Base-by-base conservation (phyloP, 2,329 filamentous ascomycete genomes). In the Fusarium caatingaense region DNA sequence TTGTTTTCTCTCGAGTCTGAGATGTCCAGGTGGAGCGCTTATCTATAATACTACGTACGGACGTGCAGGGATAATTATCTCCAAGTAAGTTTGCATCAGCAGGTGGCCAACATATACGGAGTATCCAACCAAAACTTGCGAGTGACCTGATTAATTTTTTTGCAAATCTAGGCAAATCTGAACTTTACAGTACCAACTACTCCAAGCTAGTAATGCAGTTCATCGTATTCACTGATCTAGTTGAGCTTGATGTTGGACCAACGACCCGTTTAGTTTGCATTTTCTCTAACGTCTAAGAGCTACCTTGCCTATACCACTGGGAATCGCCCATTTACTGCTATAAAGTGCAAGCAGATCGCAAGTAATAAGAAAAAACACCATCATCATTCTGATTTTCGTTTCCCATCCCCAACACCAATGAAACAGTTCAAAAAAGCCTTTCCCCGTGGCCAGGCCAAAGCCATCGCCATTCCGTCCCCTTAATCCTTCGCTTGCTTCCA, bases 251-350 rank as follows among this genome's bases (percentile, higher is more conserved):
- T 28, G 27, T 32, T 66, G 53, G 59, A 68, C 41, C 51, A 53
- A 63, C 13, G 53, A 56, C 30, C 66, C 56, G 56, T 73, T 66
- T 64, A 66, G 51, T 56, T 74, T 54, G 61, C 56, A 74, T 77
- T 74, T 76, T 77, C 49, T 77, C 75, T 77, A 77, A 70, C 57
- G 60, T 77, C 75, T 76, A 76, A 74, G 56, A 65, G 66, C 65
- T 62, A 56, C 44, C 62, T 67, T 60, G 51, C 60, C 54, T 63
- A 51, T 54, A 48, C 64, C 57, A 48, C 62, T 60, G 54, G 54
- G 53, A 44, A 37, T 57, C 61, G 50, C 59, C 62, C 34, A 28
- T 64, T 64, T 55, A 44, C 49, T 59, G 44, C 56, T 50, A 20
- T 66, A 62, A 62, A 53, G 23, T 51, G 42, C 50, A 50, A 61